phyloP scores from a whole-genome alignment of 495 filamentous ascomycete species.

The Trichoderma erinaceum region DNA sequence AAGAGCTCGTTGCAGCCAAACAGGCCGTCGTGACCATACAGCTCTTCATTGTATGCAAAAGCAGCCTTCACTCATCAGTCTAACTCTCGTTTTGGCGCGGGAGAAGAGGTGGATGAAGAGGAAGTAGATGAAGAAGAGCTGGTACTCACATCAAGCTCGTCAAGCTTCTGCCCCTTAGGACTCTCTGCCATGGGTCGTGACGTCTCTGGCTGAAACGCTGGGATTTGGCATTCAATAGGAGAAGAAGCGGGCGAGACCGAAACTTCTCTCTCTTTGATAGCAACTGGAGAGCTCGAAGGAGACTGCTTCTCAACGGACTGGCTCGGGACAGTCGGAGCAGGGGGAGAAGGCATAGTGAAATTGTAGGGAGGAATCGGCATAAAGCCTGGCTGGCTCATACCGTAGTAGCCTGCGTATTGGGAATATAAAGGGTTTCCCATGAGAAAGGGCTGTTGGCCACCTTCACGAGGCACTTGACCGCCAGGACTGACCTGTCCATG shows the following conservation, averaged over 20 bases:
- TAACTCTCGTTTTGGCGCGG: not conserved
- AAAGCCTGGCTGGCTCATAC: not conserved
- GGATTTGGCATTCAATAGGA: not conserved
- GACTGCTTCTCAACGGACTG: not conserved
- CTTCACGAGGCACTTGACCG: not conserved
- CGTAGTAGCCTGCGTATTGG: not conserved
- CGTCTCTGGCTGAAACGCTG: not conserved
- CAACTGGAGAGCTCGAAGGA: not conserved
- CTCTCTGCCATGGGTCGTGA: not conserved
- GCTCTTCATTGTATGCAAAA: not conserved
- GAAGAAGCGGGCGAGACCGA: not conserved
- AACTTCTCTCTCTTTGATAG: not conserved
- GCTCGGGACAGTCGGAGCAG: not conserved
- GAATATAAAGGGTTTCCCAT: not conserved
- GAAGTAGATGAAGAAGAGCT: not conserved
- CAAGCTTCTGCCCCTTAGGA: not conserved
- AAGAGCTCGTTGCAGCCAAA: too few species aligned
- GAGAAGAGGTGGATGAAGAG: not conserved
- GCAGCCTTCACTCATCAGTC: slow-evolving; percentile 1
- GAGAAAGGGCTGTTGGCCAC: not conserved
- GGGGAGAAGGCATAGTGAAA: not conserved
- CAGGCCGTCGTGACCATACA: not conserved
- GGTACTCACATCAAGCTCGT: not conserved
- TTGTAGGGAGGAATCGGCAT: not conserved
- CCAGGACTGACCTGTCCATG: not conserved